Conservation (phyloP, 768 basidiomycete genomes). For the Artomyces pyxidatus region DNA sequence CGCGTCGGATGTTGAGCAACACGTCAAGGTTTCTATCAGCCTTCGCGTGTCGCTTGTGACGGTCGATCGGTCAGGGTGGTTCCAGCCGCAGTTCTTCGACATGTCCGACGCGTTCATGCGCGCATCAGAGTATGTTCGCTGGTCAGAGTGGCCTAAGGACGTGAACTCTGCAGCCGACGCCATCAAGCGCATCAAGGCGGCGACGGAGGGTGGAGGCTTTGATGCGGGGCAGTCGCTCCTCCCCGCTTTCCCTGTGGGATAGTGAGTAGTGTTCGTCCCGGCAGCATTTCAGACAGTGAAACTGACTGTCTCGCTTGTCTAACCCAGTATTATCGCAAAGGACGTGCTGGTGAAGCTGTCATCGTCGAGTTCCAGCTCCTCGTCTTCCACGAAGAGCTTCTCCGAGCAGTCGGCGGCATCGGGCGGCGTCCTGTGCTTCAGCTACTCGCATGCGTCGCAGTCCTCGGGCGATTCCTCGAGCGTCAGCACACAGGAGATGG, state of each 20-base stretch:
- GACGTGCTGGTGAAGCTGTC: not conserved
- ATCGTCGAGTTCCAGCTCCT: not conserved
- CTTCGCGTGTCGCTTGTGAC: constrained; percentile 1
- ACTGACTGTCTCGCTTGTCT: too few species aligned
- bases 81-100: constrained; percentile 7
- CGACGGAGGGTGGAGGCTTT: not conserved
- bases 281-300: too few species aligned
- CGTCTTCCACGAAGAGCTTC: not conserved
- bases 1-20: not conserved
- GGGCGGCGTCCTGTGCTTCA: constrained; percentile 15
- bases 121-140: constrained; percentile 8
- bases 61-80: constrained; percentile 4
- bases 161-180: not conserved
- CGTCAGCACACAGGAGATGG: constrained; percentile 7
- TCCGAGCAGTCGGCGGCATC: not conserved
- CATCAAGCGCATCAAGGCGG: not conserved
- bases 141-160: constrained; percentile 9
- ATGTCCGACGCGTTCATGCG: not conserved
- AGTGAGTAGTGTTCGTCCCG: not conserved
- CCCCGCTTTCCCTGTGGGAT: not conserved
- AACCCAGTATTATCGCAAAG: not conserved
- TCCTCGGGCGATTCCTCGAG: not conserved
- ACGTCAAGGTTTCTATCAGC: not conserved
- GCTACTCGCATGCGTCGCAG: not conserved
- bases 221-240: not conserved